Evolutionary conservation across 495 filamentous ascomycete genomes (phyloP).

Genomic region (Talaromyces adpressus): DNA sequence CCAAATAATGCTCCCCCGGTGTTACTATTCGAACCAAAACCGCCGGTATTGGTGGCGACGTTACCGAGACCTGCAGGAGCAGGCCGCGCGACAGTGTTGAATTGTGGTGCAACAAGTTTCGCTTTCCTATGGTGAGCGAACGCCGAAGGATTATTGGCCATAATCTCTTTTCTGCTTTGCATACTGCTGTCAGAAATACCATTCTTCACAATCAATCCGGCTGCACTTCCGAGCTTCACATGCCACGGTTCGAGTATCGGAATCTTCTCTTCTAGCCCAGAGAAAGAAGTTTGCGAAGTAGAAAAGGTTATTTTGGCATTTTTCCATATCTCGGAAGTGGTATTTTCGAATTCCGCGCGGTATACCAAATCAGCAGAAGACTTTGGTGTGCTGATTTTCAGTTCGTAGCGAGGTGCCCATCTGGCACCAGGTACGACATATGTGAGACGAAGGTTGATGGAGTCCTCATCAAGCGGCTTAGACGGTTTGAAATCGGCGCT

Average conservation of each 20-base stretch:
- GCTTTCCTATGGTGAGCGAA: not conserved
- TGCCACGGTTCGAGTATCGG: conserved; percentile 56
- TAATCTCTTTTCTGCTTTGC: conserved; percentile 9
- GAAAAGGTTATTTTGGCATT: conserved; percentile 60
- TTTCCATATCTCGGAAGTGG: conserved; percentile 60
- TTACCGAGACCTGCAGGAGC: not conserved
- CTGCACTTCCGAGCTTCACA: conserved; percentile 31
- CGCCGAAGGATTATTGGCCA: not conserved
- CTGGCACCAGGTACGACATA: conserved; percentile 57
- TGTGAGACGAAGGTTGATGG: conserved; percentile 47
- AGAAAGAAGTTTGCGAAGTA: conserved; percentile 60
- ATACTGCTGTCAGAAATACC: conserved; percentile 7
- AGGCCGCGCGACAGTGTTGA: not conserved
- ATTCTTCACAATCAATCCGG: not conserved
- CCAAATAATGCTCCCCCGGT: no score
- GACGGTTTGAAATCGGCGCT: conserved; percentile 17
- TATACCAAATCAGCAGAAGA: conserved; percentile 52
- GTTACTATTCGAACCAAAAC: not conserved
- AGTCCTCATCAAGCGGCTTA: conserved; percentile 13
- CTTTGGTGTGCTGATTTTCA: conserved; percentile 50
- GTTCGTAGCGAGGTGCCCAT: conserved; percentile 62
- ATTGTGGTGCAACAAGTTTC: not conserved
- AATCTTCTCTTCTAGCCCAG: conserved; percentile 50
- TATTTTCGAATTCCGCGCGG: conserved; percentile 57
- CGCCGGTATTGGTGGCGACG: not conserved